Conservation (phyloP, 371 early-diverging fungal genomes). For the Encephalitozoon hellem region DNA sequence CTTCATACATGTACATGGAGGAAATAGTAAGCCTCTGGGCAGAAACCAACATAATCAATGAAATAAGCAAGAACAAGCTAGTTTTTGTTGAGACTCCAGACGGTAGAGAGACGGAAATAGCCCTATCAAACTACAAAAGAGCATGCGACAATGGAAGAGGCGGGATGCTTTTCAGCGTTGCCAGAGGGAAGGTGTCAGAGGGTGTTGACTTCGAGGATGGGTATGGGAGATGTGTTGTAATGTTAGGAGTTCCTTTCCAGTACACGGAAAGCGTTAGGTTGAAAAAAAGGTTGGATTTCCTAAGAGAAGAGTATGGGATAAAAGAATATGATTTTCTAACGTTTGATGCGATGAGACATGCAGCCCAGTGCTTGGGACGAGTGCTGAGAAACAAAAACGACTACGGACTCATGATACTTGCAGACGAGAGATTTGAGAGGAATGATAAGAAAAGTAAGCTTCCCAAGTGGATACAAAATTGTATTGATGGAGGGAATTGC, state of each 20-base stretch:
- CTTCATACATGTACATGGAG: constrained; percentile 95
- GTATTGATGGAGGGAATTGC: constrained; percentile 74
- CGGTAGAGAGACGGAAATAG: constrained; percentile 87
- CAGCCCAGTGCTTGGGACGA: constrained; percentile 91
- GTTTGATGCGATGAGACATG: constrained; percentile 98
- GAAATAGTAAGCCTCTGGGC: constrained; percentile 94
- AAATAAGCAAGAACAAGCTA: constrained; percentile 86
- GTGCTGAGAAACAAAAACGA: constrained; percentile 93
- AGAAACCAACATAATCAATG: constrained; percentile 66
- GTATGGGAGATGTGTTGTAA: constrained; percentile 83
- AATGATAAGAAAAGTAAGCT: constrained; percentile 85
- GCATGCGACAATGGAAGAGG: constrained; percentile 97
- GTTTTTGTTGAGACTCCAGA: constrained; percentile 98
- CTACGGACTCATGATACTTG: constrained; percentile 97
- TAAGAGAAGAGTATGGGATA: constrained; percentile 79
- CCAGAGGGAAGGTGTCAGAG: constrained; percentile 96
- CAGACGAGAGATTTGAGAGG: constrained; percentile 88
- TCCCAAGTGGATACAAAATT: constrained; percentile 89
- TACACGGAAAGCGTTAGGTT: constrained; percentile 84
- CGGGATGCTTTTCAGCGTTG: constrained; percentile 92
- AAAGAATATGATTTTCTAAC: constrained; percentile 94
- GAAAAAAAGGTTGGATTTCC: constrained; percentile 80
- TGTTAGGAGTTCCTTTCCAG: constrained; percentile 89
- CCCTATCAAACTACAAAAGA: constrained; percentile 81
- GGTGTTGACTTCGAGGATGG: constrained; percentile 98